Base-by-base conservation (phyloP, 1,139 yeast species). In the Zhuliangozyma blackwelliae region DNA sequence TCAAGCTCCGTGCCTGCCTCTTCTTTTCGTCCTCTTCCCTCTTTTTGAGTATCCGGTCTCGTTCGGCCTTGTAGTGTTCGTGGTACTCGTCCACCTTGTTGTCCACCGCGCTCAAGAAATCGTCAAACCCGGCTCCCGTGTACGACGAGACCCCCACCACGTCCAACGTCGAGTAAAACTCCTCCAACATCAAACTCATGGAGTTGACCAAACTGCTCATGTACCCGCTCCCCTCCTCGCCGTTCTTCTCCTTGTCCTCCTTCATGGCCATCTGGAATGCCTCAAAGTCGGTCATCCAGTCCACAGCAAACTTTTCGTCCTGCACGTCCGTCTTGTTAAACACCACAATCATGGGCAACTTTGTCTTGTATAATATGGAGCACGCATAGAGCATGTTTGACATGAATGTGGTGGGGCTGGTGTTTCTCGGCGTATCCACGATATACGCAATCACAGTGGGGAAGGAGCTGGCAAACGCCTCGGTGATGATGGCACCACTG, bases 331-430 rank as follows among this genome's bases (percentile, higher is more conserved):
- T 87, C 64, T 94, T 94, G 64, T 94, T 94, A 68, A 92, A 94
- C 6, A 94, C 98, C 19, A 94, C 77, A 52, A 94, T 84, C 96
- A 94, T 89, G 25, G 99, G 99, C 38, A 94, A 72, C 58, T 92
- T 90, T 22, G 97, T 92, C 63, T 94, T 94, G 68, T 94, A 94
- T 39, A 94, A 72, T 36, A 94, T 92, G 3, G 97, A 90, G 63
- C 98, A 92, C 0, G 99, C 98, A 54, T 94, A 94, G 32, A 94
- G 74, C 99, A 94, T 94, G 60, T 92, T 92, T 34, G 97, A 89
- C 79, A 94, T 94, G 59, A 92, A 94, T 1, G 99, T 94, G 0
- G 97, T 85, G 29, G 98, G 98, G 2, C 94, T 82, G 2, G 95
- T 68, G 42, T 90, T 85, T 57, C 98, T 75, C 33, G 98, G 98